Evolutionary conservation across 2,329 filamentous ascomycete genomes (phyloP).

Genomic region (Madurella mycetomatis): DNA sequence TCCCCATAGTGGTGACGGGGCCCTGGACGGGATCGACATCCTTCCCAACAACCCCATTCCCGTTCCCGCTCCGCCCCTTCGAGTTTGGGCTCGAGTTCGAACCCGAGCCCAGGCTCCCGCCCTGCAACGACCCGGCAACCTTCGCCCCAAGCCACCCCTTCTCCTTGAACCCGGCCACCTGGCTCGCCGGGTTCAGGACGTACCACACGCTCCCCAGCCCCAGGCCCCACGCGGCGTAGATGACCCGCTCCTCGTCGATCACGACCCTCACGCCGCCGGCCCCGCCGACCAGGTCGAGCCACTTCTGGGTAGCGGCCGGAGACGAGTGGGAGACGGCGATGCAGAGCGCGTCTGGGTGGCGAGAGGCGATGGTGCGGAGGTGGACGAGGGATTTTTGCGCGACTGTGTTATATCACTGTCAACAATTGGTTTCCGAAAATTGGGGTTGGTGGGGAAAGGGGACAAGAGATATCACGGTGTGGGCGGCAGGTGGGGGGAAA

Average conservation of each 20-base stretch:
- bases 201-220: conserved; percentile 48
- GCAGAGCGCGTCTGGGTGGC: conserved; percentile 47
- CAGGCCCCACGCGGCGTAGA: conserved; percentile 58
- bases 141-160: conserved; percentile 51
- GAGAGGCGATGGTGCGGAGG: conserved; percentile 51
- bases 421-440: too few relatives aligned
- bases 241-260: conserved; percentile 51
- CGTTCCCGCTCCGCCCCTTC: conserved; percentile 30
- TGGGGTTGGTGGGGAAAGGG: background rate
- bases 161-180: conserved; percentile 50
- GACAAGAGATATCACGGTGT: background rate
- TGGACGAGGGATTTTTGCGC: conserved; percentile 54
- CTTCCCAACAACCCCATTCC: conserved; percentile 13
- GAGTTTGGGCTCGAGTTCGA: too few relatives aligned
- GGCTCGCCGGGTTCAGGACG: conserved; percentile 50
- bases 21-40: conserved; percentile 28
- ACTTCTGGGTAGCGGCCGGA: conserved; percentile 49
- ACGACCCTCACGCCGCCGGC: conserved; percentile 53
- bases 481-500: conserved; percentile 1
- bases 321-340: conserved; percentile 59
- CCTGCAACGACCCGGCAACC: conserved; percentile 42
- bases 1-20: conserved; percentile 45
- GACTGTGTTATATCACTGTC: too few relatives aligned
- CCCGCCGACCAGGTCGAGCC: conserved; percentile 55
- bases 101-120: conserved; percentile 36